These are phyloP conservation scores for Bryoglossum gracile DNA, from an alignment of 495 filamentous ascomycete species.

Conservation along the genomic window DNA sequence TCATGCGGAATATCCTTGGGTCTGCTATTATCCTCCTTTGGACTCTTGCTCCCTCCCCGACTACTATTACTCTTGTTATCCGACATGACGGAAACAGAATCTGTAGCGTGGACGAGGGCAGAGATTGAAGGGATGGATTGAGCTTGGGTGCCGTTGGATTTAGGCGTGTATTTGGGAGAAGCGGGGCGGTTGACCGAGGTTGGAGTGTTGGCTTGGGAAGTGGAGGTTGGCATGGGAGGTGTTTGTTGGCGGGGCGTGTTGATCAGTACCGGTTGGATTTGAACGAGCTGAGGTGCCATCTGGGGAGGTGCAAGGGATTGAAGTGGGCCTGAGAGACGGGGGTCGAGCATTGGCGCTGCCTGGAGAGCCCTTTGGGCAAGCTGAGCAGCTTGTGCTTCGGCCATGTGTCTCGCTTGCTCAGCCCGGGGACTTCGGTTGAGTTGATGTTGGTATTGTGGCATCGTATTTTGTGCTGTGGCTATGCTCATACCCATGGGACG, in stretches of 20 bases:
- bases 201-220: conserved; percentile 22
- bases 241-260: conserved; percentile 6
- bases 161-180: conserved; percentile 13
- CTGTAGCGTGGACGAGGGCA: conserved; percentile 27
- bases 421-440: conserved; percentile 25
- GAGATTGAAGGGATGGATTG: conserved; percentile 32
- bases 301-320: conserved; percentile 13
- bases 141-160: conserved; percentile 11
- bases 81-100: conserved; percentile 26
- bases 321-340: conserved; percentile 14
- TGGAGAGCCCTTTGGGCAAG: conserved; percentile 18
- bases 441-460: conserved; percentile 24
- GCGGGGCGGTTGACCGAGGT: conserved; percentile 10
- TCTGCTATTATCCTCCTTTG: conserved; percentile 26
- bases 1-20: conserved; percentile 57
- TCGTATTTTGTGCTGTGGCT: conserved; percentile 17
- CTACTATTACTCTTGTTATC: conserved; percentile 31
- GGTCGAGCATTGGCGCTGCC: conserved; percentile 16
- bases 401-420: conserved; percentile 25
- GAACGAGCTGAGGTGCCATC: no score
- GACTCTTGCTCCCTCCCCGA: conserved; percentile 29
- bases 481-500: conserved; percentile 18
- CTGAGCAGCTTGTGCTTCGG: conserved; percentile 23
- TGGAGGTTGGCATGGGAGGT: conserved; percentile 10
- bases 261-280: no score